Conservation (phyloP, 768 basidiomycete species). For the Termitomyces sp. region DNA sequence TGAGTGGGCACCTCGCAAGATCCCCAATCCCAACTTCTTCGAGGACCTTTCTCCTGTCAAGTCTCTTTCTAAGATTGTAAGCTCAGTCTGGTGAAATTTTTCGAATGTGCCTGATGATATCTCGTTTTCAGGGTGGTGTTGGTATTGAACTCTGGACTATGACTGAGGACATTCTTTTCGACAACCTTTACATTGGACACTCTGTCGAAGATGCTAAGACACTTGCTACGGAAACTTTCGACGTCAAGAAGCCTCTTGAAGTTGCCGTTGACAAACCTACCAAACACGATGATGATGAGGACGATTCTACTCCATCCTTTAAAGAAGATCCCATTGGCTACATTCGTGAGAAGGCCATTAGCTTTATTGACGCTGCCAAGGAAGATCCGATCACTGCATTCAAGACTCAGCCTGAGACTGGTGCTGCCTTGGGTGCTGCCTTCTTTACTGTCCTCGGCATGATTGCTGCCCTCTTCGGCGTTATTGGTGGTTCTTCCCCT, state of each 20-base stretch:
- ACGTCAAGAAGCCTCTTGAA: conserved; percentile 84
- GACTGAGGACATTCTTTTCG: conserved; percentile 92
- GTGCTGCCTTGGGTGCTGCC: conserved; percentile 66
- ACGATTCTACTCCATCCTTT: conserved; percentile 45
- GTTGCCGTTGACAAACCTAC: conserved; percentile 52
- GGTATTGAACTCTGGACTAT: conserved; percentile 99
- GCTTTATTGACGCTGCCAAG: conserved; percentile 76
- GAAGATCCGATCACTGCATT: conserved; percentile 76
- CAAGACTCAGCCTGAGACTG: conserved; percentile 86
- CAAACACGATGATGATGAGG: conserved; percentile 40
- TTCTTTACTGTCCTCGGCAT: conserved; percentile 80
- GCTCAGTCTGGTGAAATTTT: conserved; percentile 17
- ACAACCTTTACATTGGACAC: conserved; percentile 93
- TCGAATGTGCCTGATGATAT: not conserved
- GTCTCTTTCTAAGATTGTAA: conserved; percentile 77
- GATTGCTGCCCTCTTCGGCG: conserved; percentile 72
- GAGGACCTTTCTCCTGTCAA: conserved; percentile 83
- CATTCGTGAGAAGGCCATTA: conserved; percentile 70
- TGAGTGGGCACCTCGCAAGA: conserved; percentile 87
- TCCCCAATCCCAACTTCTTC: conserved; percentile 86
- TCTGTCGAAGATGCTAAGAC: conserved; percentile 79
- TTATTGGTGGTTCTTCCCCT: conserved; percentile 70
- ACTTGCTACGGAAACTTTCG: conserved; percentile 85
- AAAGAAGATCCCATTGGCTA: conserved; percentile 73
- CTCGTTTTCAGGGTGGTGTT: conserved; percentile 63